Conservation (phyloP, 768 basidiomycete genomes). For the Lactifluus hygrophoroides region DNA sequence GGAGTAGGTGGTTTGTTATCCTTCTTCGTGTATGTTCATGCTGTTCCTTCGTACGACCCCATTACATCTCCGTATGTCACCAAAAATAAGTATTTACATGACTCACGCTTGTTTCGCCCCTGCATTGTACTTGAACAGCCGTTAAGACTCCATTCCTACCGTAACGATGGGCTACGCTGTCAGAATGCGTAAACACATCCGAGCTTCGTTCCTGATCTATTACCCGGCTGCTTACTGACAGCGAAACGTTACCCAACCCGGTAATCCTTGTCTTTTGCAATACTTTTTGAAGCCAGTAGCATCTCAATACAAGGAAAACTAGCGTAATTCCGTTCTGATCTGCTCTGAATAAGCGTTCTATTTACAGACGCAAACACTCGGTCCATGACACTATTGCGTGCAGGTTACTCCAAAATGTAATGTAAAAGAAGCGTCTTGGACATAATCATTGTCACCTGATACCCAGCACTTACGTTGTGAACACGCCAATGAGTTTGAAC, state of each 20-base stretch:
- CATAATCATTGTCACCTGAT: not conserved
- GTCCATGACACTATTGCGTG: not conserved
- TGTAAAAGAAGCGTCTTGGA: not conserved
- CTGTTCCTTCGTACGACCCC: not conserved
- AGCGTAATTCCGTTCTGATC: not conserved
- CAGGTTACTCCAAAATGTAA: not conserved
- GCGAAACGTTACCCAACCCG: not conserved
- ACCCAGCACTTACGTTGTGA: conserved; percentile 50
- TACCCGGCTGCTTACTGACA: not conserved
- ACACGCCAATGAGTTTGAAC: conserved; percentile 91
- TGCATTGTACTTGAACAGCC: too few species aligned
- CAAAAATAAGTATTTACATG: not conserved
- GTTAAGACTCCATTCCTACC: too few species aligned
- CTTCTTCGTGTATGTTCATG: not conserved
- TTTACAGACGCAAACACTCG: not conserved
- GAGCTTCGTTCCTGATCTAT: not conserved
- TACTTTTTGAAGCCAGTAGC: not conserved
- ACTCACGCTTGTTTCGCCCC: not conserved
- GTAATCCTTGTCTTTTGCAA: not conserved
- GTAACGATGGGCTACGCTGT: too few species aligned
- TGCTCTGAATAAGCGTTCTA: not conserved
- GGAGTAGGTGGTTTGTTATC: conserved; percentile 42
- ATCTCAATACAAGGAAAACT: not conserved
- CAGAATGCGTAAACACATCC: too few species aligned
- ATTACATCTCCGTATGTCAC: not conserved